Percentiles rank a stretch among this genome's conserved stretches.
phyloP scores from a whole-genome alignment of 345 rosid genomes.

The Salix koriyanagi region DNA sequence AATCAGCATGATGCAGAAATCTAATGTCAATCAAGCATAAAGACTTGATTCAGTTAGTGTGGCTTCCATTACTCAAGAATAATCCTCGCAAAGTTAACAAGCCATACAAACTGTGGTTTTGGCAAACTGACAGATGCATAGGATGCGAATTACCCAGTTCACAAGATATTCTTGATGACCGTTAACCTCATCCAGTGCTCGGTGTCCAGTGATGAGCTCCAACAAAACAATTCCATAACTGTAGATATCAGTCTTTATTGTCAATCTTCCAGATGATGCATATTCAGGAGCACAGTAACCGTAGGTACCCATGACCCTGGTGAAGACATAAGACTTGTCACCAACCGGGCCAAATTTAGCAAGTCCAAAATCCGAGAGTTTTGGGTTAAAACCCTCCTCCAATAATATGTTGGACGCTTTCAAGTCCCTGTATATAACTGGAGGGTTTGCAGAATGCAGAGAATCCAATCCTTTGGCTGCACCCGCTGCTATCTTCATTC shows the following conservation, averaged over 20 bases:
- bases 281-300: constrained; percentile 22
- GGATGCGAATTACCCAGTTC: constrained; percentile 8
- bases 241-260: constrained; percentile 19
- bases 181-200: constrained; percentile 11
- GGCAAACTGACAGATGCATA: background rate
- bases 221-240: constrained; percentile 16
- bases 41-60: background rate
- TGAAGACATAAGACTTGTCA: constrained; percentile 17
- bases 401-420: constrained; percentile 20
- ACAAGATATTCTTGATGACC: constrained; percentile 3
- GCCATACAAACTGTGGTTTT: background rate
- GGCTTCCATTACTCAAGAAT: background rate
- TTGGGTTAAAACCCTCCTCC: constrained; percentile 11
- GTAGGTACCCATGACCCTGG: constrained; percentile 20
- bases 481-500: constrained; percentile 17
- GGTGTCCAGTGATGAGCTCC: constrained; percentile 20
- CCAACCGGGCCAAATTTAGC: constrained; percentile 18
- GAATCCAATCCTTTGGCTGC: constrained; percentile 17
- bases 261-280: constrained; percentile 14
- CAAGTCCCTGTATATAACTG: constrained; percentile 16
- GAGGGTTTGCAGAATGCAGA: constrained; percentile 14
- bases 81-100: background rate
- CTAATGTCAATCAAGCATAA: background rate
- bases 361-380: constrained; percentile 24
- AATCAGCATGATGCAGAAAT: background rate